Percentiles rank a stretch among this genome's conserved stretches.
Conservation (phyloP, 192 early-diverging fungal species). For the Coemansia sp. region DNA sequence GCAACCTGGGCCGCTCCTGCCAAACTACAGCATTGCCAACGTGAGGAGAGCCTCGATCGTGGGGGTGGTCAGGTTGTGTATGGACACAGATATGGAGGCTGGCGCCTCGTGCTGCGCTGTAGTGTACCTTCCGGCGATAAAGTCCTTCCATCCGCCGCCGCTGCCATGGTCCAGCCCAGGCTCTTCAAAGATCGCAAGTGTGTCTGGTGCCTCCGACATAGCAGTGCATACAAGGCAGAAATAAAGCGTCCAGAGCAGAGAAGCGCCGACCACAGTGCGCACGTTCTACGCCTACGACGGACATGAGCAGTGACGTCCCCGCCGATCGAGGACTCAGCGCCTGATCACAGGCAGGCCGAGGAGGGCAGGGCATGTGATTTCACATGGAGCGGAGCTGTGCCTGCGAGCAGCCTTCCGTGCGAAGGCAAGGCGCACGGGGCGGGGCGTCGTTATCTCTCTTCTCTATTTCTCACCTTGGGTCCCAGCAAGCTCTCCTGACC, state of each 20-base stretch:
- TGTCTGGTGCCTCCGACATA: constrained; percentile 17
- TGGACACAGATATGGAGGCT: too few species aligned
- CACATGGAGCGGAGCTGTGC: too few species aligned
- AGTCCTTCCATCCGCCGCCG: constrained; percentile 50
- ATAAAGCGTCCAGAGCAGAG: too few species aligned
- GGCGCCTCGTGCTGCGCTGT: too few species aligned
- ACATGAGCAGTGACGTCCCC: too few species aligned
- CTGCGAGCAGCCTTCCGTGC: too few species aligned
- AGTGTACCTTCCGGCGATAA: constrained; percentile 63
- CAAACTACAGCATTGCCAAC: constrained; percentile 27
- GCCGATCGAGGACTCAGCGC: too few species aligned
- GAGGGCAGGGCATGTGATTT: neutral
- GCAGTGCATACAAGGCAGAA: neutral
- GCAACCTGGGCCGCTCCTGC: constrained; percentile 63
- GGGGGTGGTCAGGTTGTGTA: too few species aligned
- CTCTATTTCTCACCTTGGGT: neutral
- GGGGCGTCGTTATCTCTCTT: neutral
- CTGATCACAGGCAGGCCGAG: too few species aligned
- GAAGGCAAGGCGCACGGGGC: too few species aligned
- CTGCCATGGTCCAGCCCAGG: neutral
- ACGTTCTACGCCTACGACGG: too few species aligned
- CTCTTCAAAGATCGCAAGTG: constrained; percentile 7
- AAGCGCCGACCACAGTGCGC: too few species aligned
- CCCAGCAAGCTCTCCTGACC: neutral
- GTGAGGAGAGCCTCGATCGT: neutral